Percentiles rank a stretch among this genome's conserved stretches.
phyloP scores from a whole-genome alignment of 2,329 filamentous ascomycete species.

The Phialemonium atrogriseum region DNA sequence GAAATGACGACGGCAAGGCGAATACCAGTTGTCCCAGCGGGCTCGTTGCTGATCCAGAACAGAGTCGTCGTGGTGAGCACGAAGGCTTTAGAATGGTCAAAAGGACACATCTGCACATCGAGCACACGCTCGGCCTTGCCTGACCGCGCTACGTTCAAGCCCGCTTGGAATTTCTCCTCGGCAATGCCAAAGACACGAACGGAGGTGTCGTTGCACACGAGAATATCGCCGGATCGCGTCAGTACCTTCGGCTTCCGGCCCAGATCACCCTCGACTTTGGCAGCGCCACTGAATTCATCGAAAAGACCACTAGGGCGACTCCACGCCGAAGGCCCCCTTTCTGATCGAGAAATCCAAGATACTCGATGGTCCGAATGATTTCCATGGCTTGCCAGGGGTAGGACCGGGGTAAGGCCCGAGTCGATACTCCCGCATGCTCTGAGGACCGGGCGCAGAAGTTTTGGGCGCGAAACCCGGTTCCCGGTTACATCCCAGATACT shows the following conservation, averaged over 20 bases:
- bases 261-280: neutral
- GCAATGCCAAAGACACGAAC: slow-evolving; percentile 7
- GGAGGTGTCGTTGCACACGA: slow-evolving; percentile 6
- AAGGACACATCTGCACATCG: slow-evolving; percentile 41
- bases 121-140: slow-evolving; percentile 38
- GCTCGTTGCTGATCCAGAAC: slow-evolving; percentile 24
- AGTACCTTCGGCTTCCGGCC: neutral
- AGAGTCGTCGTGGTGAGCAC: slow-evolving; percentile 49
- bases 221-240: slow-evolving; percentile 3
- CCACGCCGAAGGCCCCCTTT: slow-evolving; percentile 6
- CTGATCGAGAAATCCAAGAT: slow-evolving; percentile 24
- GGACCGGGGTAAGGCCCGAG: slow-evolving; percentile 8
- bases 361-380: slow-evolving; percentile 27
- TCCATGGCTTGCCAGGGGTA: slow-evolving; percentile 6
- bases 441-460: slow-evolving; percentile 23
- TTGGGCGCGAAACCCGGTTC: slow-evolving; percentile 23
- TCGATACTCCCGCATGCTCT: slow-evolving; percentile 33
- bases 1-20: slow-evolving; percentile 10
- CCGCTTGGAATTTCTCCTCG: slow-evolving; percentile 3
- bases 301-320: neutral
- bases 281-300: neutral
- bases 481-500: slow-evolving; percentile 53
- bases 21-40: slow-evolving; percentile 4
- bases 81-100: slow-evolving; percentile 40
- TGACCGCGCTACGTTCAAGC: slow-evolving; percentile 14